These are phyloP conservation scores for Comarum palustre DNA, from an alignment of 306 rosid genomes.

Conservation along the genomic window DNA sequence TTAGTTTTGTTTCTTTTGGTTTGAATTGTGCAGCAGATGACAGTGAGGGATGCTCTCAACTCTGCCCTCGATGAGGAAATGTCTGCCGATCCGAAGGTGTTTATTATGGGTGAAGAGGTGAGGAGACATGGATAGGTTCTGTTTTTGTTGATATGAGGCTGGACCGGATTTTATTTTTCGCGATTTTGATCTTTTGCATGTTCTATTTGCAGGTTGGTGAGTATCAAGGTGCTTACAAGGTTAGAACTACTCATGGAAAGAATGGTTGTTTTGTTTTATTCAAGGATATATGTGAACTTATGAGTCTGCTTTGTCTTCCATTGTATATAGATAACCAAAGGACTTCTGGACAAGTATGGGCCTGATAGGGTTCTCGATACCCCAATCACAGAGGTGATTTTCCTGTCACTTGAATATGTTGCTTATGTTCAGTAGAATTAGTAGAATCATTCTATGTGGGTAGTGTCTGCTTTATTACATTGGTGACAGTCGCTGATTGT, in stretches of 20 bases:
- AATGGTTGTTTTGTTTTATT: background rate
- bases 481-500: slow-evolving; percentile 19
- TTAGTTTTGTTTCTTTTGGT: too few species aligned
- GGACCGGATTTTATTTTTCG: background rate
- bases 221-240: slow-evolving; percentile 99
- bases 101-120: slow-evolving; percentile 99
- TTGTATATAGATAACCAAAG: slow-evolving; percentile 66
- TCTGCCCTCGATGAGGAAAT: slow-evolving; percentile 97
- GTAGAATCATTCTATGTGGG: background rate
- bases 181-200: background rate
- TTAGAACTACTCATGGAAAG: slow-evolving; percentile 22
- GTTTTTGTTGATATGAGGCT: background rate
- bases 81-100: slow-evolving; percentile 95
- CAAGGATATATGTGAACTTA: slow-evolving; percentile 1
- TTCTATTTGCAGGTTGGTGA: slow-evolving; percentile 78
- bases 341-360: slow-evolving; percentile 92
- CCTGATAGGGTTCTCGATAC: slow-evolving; percentile 98
- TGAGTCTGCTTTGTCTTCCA: background rate
- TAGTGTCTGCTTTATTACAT: slow-evolving; percentile 1
- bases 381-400: slow-evolving; percentile 88
- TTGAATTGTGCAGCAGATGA: slow-evolving; percentile 51
- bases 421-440: slow-evolving; percentile 11
- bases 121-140: slow-evolving; percentile 11
- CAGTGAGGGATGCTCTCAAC: slow-evolving; percentile 86
- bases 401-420: slow-evolving; percentile 25